These are phyloP conservation scores for Coemansia sp. DNA, from an alignment of 192 early-diverging fungal species.

Conservation along the genomic window DNA sequence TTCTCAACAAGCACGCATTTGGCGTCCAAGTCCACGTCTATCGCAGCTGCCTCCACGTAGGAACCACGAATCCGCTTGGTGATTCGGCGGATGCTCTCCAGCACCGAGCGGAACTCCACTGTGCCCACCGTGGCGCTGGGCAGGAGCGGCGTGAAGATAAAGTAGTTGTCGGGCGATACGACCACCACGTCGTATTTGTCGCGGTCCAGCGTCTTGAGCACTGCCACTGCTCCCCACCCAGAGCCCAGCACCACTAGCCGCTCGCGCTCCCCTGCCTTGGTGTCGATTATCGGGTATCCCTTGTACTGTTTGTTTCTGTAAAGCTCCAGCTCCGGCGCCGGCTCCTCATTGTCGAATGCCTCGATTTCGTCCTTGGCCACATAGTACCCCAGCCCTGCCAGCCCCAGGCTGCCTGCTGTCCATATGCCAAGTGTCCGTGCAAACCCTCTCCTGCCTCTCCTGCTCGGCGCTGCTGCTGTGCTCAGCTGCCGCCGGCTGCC, in stretches of 20 bases:
- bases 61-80: constrained; percentile 76
- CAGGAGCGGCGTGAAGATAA: constrained; percentile 75
- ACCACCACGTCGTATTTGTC: constrained; percentile 74
- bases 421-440: constrained; percentile 24
- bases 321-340: constrained; percentile 35
- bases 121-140: constrained; percentile 83
- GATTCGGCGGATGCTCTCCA: constrained; percentile 84
- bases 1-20: constrained; percentile 75
- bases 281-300: constrained; percentile 30
- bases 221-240: constrained; percentile 54
- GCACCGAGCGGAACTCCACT: constrained; percentile 80
- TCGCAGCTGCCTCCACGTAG: constrained; percentile 83
- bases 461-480: neutral
- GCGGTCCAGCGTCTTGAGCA: constrained; percentile 69
- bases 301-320: constrained; percentile 4
- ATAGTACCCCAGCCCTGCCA: constrained; percentile 20
- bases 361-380: constrained; percentile 37
- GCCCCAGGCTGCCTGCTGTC: constrained; percentile 13
- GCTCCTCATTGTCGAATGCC: constrained; percentile 37
- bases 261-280: constrained; percentile 25
- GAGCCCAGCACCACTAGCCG: constrained; percentile 52
- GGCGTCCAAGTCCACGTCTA: constrained; percentile 75
- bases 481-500: neutral
- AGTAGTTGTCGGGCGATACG: constrained; percentile 86
- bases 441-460: neutral